phyloP scores from a whole-genome alignment of 2,329 filamentous ascomycete genomes.

The Penicillium sp. region DNA sequence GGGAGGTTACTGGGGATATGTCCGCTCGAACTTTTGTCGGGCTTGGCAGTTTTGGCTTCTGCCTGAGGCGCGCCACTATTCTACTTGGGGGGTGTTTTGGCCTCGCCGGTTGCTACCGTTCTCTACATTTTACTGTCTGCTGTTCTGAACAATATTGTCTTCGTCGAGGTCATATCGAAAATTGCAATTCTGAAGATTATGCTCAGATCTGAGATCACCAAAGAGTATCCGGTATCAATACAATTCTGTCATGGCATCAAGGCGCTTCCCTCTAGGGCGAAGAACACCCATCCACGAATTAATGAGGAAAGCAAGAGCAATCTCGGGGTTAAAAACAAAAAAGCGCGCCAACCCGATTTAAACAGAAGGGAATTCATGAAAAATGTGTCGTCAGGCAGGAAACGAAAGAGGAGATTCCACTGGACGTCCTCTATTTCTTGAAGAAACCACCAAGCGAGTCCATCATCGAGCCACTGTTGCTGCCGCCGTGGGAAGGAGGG shows the following conservation, averaged over 20 bases:
- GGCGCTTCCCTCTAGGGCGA: conserved; percentile 1
- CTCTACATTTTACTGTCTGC: neutral
- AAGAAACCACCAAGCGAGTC: conserved; percentile 38
- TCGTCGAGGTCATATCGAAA: conserved; percentile 10
- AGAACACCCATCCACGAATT: conserved; percentile 4
- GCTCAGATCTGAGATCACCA: conserved; percentile 8
- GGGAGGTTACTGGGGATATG: conserved; percentile 19
- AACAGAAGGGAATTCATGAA: conserved; percentile 25
- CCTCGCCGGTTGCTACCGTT: neutral
- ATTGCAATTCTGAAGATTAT: conserved; percentile 17
- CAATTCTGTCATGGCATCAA: conserved; percentile 16
- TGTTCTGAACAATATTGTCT: neutral
- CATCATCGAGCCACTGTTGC: conserved; percentile 27
- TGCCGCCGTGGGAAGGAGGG: conserved; percentile 19
- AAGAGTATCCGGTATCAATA: conserved; percentile 17
- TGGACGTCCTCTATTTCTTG: conserved; percentile 32
- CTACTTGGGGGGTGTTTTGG: conserved; percentile 11
- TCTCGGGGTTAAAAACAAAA: conserved; percentile 16
- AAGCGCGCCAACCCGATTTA: conserved; percentile 16
- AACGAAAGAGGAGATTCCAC: conserved; percentile 6
- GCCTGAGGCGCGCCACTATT: conserved; percentile 26
- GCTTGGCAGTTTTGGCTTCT: conserved; percentile 32
- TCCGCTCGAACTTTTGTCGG: conserved; percentile 37
- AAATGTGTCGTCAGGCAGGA: conserved; percentile 14
- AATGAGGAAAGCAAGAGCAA: conserved; percentile 8